Percentiles rank a stretch among this genome's conserved stretches.
phyloP scores from a whole-genome alignment of 176 grass and related monocot species.

The Eremochloa ophiuroides region DNA sequence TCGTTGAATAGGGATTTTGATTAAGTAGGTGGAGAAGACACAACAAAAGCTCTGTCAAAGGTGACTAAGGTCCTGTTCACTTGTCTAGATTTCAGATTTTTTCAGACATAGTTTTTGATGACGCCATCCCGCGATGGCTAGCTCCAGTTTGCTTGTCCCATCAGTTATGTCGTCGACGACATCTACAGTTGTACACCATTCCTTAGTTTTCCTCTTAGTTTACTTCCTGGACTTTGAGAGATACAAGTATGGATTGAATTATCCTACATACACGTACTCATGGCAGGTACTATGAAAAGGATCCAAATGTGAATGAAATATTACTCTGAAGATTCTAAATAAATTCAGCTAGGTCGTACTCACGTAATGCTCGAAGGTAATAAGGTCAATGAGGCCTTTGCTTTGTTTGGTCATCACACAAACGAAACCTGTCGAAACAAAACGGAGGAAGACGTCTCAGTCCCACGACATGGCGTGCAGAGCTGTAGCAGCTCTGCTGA shows the following conservation, averaged over 20 bases:
- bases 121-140: background rate
- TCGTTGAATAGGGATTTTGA: too few species aligned
- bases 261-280: background rate
- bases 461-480: background rate
- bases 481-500: background rate
- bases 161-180: background rate
- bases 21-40: too few species aligned
- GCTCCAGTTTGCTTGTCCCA: background rate
- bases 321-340: background rate
- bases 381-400: background rate
- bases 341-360: background rate
- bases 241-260: background rate
- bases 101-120: too few species aligned
- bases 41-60: too few species aligned
- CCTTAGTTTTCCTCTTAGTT: background rate
- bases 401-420: background rate
- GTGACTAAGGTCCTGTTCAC: too few species aligned
- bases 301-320: background rate
- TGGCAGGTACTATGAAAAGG: background rate
- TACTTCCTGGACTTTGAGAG: too few species aligned
- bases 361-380: background rate
- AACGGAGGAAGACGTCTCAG: background rate
- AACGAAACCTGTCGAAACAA: background rate
- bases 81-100: too few species aligned
- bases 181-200: background rate